Percentiles rank a stretch among this genome's conserved stretches.
Evolutionary conservation across 805 yeast genomes (phyloP).

Genomic region (Cyberlindnera maclurae): DNA sequence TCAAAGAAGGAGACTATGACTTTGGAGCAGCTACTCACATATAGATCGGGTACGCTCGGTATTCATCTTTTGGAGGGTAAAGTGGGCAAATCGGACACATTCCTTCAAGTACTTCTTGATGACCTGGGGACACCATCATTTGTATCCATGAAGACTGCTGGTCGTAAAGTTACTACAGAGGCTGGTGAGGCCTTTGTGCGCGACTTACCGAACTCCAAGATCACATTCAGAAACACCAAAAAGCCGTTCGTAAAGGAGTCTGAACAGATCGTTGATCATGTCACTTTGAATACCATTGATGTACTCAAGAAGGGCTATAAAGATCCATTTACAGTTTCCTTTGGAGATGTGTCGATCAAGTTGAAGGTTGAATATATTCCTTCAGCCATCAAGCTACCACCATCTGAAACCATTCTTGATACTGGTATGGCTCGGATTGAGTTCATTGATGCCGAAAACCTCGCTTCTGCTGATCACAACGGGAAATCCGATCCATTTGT

Average conservation of each 20-base stretch:
- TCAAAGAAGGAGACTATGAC: conserved; percentile 38
- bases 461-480: conserved; percentile 57
- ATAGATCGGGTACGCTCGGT: conserved; percentile 57
- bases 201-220: conserved; percentile 56
- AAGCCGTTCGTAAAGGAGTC: conserved; percentile 38
- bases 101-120: conserved; percentile 56
- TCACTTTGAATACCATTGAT: conserved; percentile 42
- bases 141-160: conserved; percentile 41
- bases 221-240: conserved; percentile 51
- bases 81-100: conserved; percentile 40
- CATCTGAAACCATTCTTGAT: conserved; percentile 56
- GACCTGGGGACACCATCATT: conserved; percentile 56
- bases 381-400: conserved; percentile 42
- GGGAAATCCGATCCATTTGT: conserved; percentile 76
- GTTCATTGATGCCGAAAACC: conserved; percentile 45
- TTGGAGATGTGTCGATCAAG: conserved; percentile 35
- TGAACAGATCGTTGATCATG: conserved; percentile 47
- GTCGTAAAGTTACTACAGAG: conserved; percentile 39
- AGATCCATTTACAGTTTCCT: conserved; percentile 37
- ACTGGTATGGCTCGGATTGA: conserved; percentile 58
- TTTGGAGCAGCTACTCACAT: conserved; percentile 43
- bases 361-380: conserved; percentile 59
- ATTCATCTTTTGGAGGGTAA: conserved; percentile 46
- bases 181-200: conserved; percentile 57
- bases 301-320: conserved; percentile 43